Evolutionary conservation across 2,329 filamentous ascomycete species (phyloP).

Genomic region (Claviceps maximensis): DNA sequence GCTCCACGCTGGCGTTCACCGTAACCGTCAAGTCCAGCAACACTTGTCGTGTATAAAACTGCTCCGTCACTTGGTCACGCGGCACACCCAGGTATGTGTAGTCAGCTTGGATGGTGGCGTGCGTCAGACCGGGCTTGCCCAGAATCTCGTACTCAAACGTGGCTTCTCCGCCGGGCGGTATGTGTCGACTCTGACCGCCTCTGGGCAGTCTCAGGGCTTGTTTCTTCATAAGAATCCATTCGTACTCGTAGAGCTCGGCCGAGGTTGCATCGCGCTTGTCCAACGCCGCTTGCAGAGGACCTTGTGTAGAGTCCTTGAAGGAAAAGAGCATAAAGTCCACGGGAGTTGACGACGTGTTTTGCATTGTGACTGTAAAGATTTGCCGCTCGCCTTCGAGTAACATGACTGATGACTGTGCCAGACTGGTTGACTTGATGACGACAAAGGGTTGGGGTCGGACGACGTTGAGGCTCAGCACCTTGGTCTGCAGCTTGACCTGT

Average conservation of each 20-base stretch:
- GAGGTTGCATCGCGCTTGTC: conserved; percentile 63
- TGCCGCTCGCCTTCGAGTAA: conserved; percentile 80
- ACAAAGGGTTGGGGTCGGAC: conserved; percentile 70
- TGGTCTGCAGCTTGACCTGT: conserved; percentile 30
- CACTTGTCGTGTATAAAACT: conserved; percentile 75
- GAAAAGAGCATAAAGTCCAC: conserved; percentile 80
- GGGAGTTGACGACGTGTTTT: conserved; percentile 63
- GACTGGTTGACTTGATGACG: conserved; percentile 58
- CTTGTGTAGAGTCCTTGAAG: conserved; percentile 78
- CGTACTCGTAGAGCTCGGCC: conserved; percentile 74
- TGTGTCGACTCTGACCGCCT: conserved; percentile 41
- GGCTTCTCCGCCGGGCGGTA: conserved; percentile 52
- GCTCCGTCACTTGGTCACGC: conserved; percentile 51
- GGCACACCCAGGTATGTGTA: conserved; percentile 69
- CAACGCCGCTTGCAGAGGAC: conserved; percentile 60
- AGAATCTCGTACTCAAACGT: conserved; percentile 75
- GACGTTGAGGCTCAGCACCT: conserved; percentile 53
- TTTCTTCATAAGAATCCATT: conserved; percentile 62
- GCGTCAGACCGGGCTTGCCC: conserved; percentile 73
- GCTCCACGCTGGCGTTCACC: conserved; percentile 80
- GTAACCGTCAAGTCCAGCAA: conserved; percentile 73
- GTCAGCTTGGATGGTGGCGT: conserved; percentile 69
- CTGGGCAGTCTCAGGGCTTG: conserved; percentile 50
- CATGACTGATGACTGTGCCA: conserved; percentile 81
- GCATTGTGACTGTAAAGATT: conserved; percentile 63